Evolutionary conservation across 139 green algal genomes (phyloP).

Genomic region (Edaphochlamys debaryana): DNA sequence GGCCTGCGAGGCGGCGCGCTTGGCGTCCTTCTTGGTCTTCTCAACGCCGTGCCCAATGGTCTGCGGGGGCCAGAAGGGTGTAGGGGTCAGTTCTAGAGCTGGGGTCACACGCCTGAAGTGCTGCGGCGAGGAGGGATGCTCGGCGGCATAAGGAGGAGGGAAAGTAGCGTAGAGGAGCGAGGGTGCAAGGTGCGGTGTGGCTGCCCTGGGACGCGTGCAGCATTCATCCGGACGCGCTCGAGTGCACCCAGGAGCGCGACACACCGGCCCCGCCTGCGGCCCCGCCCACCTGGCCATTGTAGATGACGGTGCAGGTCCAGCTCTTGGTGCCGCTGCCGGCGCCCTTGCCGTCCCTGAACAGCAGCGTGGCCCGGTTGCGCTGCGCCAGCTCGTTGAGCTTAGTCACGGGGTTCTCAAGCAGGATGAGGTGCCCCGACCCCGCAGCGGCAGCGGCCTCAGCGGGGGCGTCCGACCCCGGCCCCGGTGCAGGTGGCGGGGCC

Average conservation of each 20-base stretch:
- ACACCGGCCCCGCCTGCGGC: too few species aligned
- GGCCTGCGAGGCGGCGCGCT: neutral
- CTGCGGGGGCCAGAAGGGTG: neutral
- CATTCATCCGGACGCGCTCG: too few species aligned
- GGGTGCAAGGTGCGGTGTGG: too few species aligned
- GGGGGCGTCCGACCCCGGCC: neutral
- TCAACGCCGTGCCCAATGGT: neutral
- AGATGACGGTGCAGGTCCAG: conserved; percentile 12
- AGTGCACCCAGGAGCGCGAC: too few species aligned
- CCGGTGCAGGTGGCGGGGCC: neutral
- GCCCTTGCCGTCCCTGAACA: neutral
- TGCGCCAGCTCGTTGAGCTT: conserved; percentile 37
- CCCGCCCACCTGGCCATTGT: conserved; percentile 7
- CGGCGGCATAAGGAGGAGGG: too few species aligned
- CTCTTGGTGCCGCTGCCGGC: neutral
- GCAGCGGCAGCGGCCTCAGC: neutral
- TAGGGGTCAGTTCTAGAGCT: too few species aligned
- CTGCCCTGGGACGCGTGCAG: too few species aligned
- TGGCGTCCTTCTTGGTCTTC: conserved; percentile 35
- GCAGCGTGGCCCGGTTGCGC: conserved; percentile 11
- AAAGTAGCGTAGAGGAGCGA: too few species aligned
- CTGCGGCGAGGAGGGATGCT: too few species aligned
- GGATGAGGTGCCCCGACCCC: neutral
- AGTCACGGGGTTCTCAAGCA: conserved; percentile 23
- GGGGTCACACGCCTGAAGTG: too few species aligned